Conservation (phyloP, 305 asterid species). For the Fraxinus platypoda region DNA sequence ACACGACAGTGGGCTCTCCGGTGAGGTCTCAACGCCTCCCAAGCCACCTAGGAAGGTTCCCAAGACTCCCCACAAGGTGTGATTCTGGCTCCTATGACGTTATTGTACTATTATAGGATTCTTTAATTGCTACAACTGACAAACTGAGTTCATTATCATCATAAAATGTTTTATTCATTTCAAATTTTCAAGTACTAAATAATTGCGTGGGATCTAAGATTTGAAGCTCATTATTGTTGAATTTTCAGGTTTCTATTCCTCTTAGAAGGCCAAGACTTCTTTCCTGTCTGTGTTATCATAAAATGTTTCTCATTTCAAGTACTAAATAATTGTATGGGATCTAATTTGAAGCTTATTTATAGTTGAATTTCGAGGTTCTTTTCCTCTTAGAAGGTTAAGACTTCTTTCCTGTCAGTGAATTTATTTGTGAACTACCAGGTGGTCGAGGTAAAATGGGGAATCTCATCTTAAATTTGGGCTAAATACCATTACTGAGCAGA, state of each 20-base stretch:
- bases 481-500: slow-evolving; percentile 6
- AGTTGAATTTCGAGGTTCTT: neutral
- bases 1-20: slow-evolving; percentile 44
- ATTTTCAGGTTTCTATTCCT: neutral
- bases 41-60: slow-evolving; percentile 99
- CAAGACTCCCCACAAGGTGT: slow-evolving; percentile 94
- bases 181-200: neutral
- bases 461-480: neutral
- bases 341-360: neutral
- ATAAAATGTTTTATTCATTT: neutral
- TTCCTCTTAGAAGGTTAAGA: neutral
- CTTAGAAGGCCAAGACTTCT: neutral
- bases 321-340: neutral
- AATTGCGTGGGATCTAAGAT: neutral
- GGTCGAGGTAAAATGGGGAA: neutral
- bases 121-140: neutral
- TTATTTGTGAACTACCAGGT: neutral
- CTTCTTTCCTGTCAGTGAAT: neutral
- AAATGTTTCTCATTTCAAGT: neutral
- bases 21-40: slow-evolving; percentile 76
- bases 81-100: neutral
- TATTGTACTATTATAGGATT: neutral
- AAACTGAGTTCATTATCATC: neutral
- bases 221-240: neutral
- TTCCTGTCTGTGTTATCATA: neutral